phyloP scores from a whole-genome alignment of 345 rosid species.

The Populus pruinosa region DNA sequence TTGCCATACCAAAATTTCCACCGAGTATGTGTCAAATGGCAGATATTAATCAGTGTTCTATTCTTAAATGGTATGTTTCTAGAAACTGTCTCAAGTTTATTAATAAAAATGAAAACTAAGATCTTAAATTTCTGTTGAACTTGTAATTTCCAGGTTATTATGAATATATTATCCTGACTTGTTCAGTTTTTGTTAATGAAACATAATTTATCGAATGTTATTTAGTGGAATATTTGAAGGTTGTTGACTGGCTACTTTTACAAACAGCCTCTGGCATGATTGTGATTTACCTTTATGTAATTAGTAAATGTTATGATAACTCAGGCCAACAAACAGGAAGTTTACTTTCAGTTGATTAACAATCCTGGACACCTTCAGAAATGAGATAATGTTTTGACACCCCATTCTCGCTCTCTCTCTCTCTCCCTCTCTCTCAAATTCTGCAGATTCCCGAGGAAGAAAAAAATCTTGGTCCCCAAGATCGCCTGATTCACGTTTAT shows the following conservation, averaged over 20 bases:
- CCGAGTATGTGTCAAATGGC: background rate
- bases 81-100: background rate
- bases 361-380: background rate
- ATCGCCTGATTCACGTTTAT: constrained; percentile 87
- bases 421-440: background rate
- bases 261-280: background rate
- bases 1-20: background rate
- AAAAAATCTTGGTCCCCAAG: constrained; percentile 83
- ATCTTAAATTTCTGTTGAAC: background rate
- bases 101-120: background rate
- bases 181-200: background rate
- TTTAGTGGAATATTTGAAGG: background rate
- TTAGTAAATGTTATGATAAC: background rate
- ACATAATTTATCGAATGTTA: background rate
- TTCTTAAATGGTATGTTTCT: background rate
- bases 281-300: background rate
- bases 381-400: background rate
- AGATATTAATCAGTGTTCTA: background rate
- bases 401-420: background rate
- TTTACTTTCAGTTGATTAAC: background rate
- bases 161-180: background rate
- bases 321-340: background rate
- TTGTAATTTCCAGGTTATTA: background rate
- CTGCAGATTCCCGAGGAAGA: constrained; percentile 92
- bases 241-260: background rate